Conservation (phyloP, 345 rosid species). For the Citrus hindsii region DNA sequence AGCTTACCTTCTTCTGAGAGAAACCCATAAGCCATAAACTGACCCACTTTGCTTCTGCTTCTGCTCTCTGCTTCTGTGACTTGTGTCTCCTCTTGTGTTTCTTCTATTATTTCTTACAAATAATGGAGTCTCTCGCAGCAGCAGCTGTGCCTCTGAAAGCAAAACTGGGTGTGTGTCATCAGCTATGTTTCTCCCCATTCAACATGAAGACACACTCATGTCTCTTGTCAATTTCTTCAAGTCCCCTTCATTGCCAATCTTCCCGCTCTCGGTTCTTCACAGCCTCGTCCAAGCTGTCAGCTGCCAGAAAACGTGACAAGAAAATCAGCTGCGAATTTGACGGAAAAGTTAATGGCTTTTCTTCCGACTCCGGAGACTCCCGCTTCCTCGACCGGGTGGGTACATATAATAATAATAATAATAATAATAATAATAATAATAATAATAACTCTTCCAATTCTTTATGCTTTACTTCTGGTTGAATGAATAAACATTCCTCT, state of each 20-base stretch:
- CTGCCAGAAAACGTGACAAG: slow-evolving; percentile 23
- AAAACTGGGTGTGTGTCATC: not conserved
- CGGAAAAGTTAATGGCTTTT: slow-evolving; percentile 50
- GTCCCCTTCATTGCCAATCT: slow-evolving; percentile 19
- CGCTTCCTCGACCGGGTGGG: slow-evolving; percentile 84
- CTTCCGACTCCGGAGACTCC: slow-evolving; percentile 50
- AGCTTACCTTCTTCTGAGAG: too few species aligned
- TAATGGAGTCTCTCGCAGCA: not conserved
- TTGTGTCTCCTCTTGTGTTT: not conserved
- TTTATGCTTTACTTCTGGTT: not conserved
- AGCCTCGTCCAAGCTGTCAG: slow-evolving; percentile 21
- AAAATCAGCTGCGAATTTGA: slow-evolving; percentile 50
- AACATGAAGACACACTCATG: slow-evolving; percentile 16
- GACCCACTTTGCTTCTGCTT: not conserved
- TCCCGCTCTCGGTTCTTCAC: slow-evolving; percentile 23
- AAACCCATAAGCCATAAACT: too few species aligned
- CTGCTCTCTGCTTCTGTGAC: not conserved
- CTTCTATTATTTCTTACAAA: too few species aligned
- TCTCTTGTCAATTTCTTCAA: slow-evolving; percentile 4
- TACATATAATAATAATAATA: too few species aligned
- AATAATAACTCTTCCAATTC: not conserved
- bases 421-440: too few species aligned
- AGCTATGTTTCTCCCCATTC: not conserved
- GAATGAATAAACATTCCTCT: too few species aligned
- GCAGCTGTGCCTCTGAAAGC: not conserved